Conservation (phyloP, 73 alveolate species). For the Stentor roeselii region DNA sequence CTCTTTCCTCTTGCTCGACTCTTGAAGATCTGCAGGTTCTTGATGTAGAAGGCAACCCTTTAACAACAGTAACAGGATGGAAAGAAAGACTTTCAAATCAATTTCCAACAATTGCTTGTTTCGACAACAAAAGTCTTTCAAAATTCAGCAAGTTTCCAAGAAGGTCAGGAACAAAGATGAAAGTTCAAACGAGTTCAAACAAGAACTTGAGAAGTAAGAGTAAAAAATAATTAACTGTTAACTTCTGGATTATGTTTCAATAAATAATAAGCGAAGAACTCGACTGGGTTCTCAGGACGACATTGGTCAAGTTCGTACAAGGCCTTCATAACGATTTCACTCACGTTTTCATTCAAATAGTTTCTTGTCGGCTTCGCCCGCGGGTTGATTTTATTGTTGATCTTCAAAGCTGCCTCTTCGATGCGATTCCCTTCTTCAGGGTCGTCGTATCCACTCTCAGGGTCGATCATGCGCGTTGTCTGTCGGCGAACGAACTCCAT, state of each 20-base stretch:
- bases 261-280: slow-evolving; percentile 47
- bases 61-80: background rate
- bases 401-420: too few relatives aligned
- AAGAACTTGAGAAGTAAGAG: too few relatives aligned
- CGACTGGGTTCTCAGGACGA: slow-evolving; percentile 56
- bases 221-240: too few relatives aligned
- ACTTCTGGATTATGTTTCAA: slow-evolving; percentile 56
- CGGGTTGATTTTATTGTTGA: too few relatives aligned
- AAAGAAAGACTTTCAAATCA: background rate
- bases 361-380: too few relatives aligned
- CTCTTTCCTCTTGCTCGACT: background rate
- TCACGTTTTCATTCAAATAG: too few relatives aligned
- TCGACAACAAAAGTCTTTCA: background rate
- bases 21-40: background rate
- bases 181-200: too few relatives aligned
- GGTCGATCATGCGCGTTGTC: too few relatives aligned
- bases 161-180: too few relatives aligned
- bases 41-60: background rate
- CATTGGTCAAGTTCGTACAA: slow-evolving; percentile 33
- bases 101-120: background rate
- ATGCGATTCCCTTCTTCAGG: too few relatives aligned
- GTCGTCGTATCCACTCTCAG: too few relatives aligned
- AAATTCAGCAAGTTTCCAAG: background rate
- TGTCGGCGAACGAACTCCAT: too few relatives aligned
- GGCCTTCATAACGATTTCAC: slow-evolving; percentile 49